Conservation (phyloP, 2,329 filamentous ascomycete genomes). For the Aurifilum marmelostoma region DNA sequence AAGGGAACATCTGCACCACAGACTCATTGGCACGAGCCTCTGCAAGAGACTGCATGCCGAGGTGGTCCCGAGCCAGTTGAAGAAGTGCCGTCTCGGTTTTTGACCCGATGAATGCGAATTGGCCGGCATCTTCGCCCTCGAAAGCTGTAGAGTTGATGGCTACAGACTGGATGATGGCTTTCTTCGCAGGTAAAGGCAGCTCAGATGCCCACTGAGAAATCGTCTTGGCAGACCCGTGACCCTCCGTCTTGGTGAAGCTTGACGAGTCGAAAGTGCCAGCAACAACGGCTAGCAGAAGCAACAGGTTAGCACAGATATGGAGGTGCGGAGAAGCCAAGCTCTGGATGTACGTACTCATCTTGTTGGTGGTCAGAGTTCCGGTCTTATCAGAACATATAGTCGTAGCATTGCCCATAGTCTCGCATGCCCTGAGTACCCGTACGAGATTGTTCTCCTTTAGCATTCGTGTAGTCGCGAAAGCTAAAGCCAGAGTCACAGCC, state of each 20-base stretch:
- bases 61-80: slow-evolving; percentile 52
- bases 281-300: slow-evolving; percentile 55
- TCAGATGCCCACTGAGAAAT: slow-evolving; percentile 38
- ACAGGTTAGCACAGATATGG: background rate
- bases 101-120: slow-evolving; percentile 54
- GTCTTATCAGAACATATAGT: slow-evolving; percentile 74
- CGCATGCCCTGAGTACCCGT: slow-evolving; percentile 68
- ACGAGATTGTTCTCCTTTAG: slow-evolving; percentile 72
- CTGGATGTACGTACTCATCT: slow-evolving; percentile 55
- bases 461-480: slow-evolving; percentile 70
- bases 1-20: slow-evolving; percentile 55
- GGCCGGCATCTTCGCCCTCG: slow-evolving; percentile 51
- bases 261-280: slow-evolving; percentile 64
- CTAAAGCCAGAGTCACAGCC: slow-evolving; percentile 68
- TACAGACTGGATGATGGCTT: slow-evolving; percentile 47
- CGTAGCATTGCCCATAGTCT: slow-evolving; percentile 69
- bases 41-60: slow-evolving; percentile 52
- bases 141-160: slow-evolving; percentile 63
- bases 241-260: slow-evolving; percentile 19
- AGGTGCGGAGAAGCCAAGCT: background rate
- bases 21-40: slow-evolving; percentile 51
- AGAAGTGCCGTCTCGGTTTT: slow-evolving; percentile 61
- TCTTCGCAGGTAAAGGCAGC: slow-evolving; percentile 37
- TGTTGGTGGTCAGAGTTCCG: slow-evolving; percentile 73
- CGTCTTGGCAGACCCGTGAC: background rate